These are phyloP conservation scores for Zygoascus hellenicus DNA, from an alignment of 1,139 yeast genomes.

Conservation along the genomic window DNA sequence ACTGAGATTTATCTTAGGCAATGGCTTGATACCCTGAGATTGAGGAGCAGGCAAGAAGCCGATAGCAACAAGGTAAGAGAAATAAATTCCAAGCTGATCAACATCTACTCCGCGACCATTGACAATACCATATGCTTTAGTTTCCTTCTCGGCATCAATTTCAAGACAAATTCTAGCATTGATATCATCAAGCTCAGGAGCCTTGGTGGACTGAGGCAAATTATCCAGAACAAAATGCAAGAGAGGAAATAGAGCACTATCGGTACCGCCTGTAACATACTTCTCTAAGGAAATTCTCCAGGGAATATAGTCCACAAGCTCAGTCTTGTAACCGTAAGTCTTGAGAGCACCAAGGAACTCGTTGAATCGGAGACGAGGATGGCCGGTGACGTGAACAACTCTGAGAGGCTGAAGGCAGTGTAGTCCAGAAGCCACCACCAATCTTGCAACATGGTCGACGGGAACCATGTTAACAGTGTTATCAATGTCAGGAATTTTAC, in stretches of 20 bases:
- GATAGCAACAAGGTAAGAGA: constrained; percentile 69
- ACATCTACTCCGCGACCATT: constrained; percentile 67
- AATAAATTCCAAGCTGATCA: constrained; percentile 64
- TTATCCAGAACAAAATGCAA: constrained; percentile 91
- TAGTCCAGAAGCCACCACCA: constrained; percentile 76
- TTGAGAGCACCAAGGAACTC: constrained; percentile 63
- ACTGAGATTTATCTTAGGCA: constrained; percentile 57
- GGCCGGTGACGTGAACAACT: constrained; percentile 92
- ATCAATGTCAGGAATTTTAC: constrained; percentile 74
- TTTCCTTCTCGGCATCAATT: constrained; percentile 51
- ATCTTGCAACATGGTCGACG: constrained; percentile 94
- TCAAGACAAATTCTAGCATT: constrained; percentile 65
- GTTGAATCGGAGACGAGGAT: constrained; percentile 80
- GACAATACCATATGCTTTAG: constrained; percentile 42
- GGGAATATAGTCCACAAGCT: constrained; percentile 57
- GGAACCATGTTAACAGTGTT: constrained; percentile 96
- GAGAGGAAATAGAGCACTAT: constrained; percentile 86
- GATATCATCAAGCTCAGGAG: constrained; percentile 88
- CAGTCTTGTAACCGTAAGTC: constrained; percentile 65
- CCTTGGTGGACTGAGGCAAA: constrained; percentile 83
- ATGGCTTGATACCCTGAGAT: constrained; percentile 35
- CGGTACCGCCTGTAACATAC: constrained; percentile 66
- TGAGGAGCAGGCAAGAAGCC: constrained; percentile 69
- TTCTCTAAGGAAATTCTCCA: constrained; percentile 78
- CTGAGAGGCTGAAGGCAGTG: constrained; percentile 53